Conservation (phyloP, 2,329 filamentous ascomycete species). For the Diaporthe caulivora region DNA sequence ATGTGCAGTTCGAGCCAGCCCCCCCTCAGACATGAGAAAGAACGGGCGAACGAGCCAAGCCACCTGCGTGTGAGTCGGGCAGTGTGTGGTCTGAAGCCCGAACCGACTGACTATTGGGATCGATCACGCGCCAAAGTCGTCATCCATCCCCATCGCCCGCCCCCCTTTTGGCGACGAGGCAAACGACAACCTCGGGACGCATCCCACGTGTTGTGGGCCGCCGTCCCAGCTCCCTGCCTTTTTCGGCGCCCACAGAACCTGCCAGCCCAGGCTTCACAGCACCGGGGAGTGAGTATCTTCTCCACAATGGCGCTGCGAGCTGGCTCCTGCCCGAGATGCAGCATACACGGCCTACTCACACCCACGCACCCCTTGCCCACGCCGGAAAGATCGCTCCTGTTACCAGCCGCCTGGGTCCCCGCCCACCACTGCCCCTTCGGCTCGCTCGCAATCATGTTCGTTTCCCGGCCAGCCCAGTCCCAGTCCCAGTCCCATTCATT, state of each 20-base stretch:
- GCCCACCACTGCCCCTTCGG: background rate
- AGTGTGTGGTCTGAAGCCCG: conserved; percentile 6
- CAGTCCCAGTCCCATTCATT: too few species aligned
- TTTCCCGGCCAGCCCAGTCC: conserved; percentile 5
- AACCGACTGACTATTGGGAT: conserved; percentile 7
- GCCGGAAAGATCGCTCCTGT: background rate
- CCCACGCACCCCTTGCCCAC: background rate
- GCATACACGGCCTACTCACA: conserved; percentile 1
- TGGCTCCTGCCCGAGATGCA: conserved; percentile 1
- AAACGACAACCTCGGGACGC: conserved; percentile 22
- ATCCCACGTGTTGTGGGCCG: conserved; percentile 8
- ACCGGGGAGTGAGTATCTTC: background rate
- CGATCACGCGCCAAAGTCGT: conserved; percentile 7
- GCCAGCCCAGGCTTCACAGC: conserved; percentile 5
- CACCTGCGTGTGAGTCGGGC: background rate
- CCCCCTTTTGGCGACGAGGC: background rate
- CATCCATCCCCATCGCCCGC: background rate
- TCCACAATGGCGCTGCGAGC: background rate
- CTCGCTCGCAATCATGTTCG: background rate
- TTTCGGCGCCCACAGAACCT: conserved; percentile 18
- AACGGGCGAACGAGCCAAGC: background rate
- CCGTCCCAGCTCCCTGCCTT: background rate
- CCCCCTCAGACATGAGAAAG: background rate
- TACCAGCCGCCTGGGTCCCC: conserved; percentile 22
- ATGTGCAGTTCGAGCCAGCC: background rate